These are phyloP conservation scores for Phytophthora hybrid DNA, from an alignment of 352 stramenopile genomes.

Conservation along the genomic window DNA sequence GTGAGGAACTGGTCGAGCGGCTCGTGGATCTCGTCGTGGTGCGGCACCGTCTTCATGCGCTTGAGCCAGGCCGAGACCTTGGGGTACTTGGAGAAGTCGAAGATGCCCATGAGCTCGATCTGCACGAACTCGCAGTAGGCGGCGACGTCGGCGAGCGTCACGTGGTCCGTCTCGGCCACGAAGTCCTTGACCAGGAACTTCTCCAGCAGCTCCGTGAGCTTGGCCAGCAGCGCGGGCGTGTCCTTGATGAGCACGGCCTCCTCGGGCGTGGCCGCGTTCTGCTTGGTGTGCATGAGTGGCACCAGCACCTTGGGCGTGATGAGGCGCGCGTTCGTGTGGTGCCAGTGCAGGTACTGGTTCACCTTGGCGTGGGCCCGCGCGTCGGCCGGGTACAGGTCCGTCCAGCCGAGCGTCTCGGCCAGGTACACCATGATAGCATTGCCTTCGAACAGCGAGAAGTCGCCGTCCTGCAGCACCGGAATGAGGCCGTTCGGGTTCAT, in stretches of 20 bases:
- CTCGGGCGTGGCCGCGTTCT: conserved; percentile 37
- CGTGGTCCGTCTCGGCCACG: conserved; percentile 42
- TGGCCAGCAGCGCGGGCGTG: conserved; percentile 39
- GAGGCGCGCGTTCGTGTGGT: conserved; percentile 66
- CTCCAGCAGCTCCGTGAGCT: conserved; percentile 50
- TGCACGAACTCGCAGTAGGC: conserved; percentile 58
- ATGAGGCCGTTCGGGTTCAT: conserved; percentile 54
- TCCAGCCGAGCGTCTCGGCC: conserved; percentile 59
- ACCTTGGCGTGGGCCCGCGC: conserved; percentile 64
- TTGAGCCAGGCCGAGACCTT: conserved; percentile 56
- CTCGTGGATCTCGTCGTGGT: conserved; percentile 58
- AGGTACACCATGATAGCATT: conserved; percentile 68
- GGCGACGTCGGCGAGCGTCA: conserved; percentile 46
- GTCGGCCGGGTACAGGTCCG: conserved; percentile 64
- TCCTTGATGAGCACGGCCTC: conserved; percentile 35
- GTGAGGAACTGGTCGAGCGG: conserved; percentile 36
- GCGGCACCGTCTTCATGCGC: conserved; percentile 61
- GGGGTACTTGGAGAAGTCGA: conserved; percentile 55
- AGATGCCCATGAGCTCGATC: conserved; percentile 49
- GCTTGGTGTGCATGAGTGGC: conserved; percentile 46
- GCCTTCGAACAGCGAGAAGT: conserved; percentile 55
- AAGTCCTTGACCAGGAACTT: conserved; percentile 57
- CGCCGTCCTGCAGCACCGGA: conserved; percentile 49
- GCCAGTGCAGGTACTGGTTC: conserved; percentile 80
- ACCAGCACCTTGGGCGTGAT: conserved; percentile 59